Percentiles rank a stretch among this genome's conserved stretches.
phyloP scores from a whole-genome alignment of 805 yeast species.

The Wickerhamomyces xylosicus region DNA sequence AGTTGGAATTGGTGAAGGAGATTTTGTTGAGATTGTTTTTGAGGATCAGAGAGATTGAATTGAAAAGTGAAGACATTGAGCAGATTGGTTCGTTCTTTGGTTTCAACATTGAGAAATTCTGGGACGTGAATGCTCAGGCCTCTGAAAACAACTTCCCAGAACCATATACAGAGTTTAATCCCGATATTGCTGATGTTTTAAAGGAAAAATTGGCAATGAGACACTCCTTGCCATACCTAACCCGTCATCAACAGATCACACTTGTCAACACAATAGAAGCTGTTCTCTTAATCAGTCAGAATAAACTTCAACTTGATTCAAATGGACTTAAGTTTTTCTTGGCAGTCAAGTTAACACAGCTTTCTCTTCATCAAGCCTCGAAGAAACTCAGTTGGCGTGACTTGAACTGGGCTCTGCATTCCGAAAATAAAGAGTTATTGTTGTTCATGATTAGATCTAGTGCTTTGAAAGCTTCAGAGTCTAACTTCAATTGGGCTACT shows the following conservation, averaged over 20 bases:
- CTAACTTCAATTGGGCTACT: conserved; percentile 47
- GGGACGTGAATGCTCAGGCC: conserved; percentile 1
- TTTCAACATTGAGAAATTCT: conserved; percentile 20
- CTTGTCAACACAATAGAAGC: conserved; percentile 61
- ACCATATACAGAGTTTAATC: conserved; percentile 31
- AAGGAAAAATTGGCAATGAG: conserved; percentile 48
- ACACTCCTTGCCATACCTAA: conserved; percentile 64
- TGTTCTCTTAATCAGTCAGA: conserved; percentile 41
- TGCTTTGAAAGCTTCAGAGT: conserved; percentile 19
- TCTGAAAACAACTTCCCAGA: conserved; percentile 19
- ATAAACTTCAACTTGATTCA: conserved; percentile 22
- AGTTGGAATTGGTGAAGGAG: conserved; percentile 41
- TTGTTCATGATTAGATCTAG: conserved; percentile 37
- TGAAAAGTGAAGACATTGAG: conserved; percentile 20
- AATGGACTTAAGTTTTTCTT: conserved; percentile 65
- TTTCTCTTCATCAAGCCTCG: conserved; percentile 39
- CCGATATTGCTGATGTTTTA: conserved; percentile 35
- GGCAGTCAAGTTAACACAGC: conserved; percentile 58
- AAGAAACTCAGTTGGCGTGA: conserved; percentile 64
- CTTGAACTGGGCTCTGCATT: conserved; percentile 78
- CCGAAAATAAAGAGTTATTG: conserved; percentile 64
- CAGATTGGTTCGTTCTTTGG: conserved; percentile 21
- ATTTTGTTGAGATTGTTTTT: conserved; percentile 45
- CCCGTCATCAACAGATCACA: conserved; percentile 88
- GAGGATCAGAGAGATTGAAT: conserved; percentile 42